Base-by-base conservation (phyloP, 2,329 filamentous ascomycete genomes). In the Sphaerulina vaccinii region DNA sequence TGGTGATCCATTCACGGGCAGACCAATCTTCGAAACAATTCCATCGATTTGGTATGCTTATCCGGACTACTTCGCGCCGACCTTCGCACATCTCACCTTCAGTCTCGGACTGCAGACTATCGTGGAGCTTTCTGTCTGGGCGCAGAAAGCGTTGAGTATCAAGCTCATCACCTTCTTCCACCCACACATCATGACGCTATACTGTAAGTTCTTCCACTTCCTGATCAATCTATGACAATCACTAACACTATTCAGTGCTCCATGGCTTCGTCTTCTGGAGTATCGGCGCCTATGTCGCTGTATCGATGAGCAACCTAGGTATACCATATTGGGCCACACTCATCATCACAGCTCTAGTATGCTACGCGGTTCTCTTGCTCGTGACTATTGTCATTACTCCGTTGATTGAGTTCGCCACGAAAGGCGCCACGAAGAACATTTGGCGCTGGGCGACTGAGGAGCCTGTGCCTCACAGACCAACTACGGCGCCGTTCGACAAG, bases 141-240 rank as follows among this genome's bases (percentile, higher is more conserved):
- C 73, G 1, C 75, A 78, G 56, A 72, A 68, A 59, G 53, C 73
- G 8, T 63, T 78, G 2, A 73, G 71, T 2, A 62, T 68, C 3
- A 69, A 66, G 18, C 41, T 70, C 18, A 65, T 77, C 22, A 67
- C 73, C 5, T 63, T 69, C 38, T 60, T 77, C 15, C 76, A 76
- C 61, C 75, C 74, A 4, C 75, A 77, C 59, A 73, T 76, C 57
- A 76, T 76, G 62, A 77, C 73, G 32, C 74, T 77, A 48, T 77
- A 77, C 56, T 40, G 58, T 59, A 69, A 59, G 56, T 52, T 27
- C 23, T 6, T 33, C 21, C n/a, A 2, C 3, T 18, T 10, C 21
- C 10, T 13, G n/a, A 5, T 19, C 22, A 24, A 37, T 29, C 6
- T 11, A n/a, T 6, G 7, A 15, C 7, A 24, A 11, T 1, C 22